Conservation (phyloP, 306 rosid genomes). For the Glycyrrhiza uralensis region DNA sequence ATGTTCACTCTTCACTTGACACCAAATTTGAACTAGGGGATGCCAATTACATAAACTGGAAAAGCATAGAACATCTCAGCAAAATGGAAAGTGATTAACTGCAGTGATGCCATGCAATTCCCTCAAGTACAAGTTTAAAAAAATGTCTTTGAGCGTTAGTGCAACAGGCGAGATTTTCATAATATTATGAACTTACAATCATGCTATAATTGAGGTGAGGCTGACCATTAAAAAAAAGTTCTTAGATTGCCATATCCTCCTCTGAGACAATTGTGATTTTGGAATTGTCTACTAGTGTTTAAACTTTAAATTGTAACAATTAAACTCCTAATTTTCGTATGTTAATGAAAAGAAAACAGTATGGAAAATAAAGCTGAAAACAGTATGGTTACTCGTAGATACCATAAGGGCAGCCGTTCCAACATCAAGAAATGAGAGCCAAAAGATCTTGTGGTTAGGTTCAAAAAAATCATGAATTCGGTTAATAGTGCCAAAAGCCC, state of each 20-base stretch:
- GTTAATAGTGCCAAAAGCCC: conserved; percentile 92
- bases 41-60: conserved; percentile 21
- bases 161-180: conserved; percentile 4
- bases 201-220: background rate
- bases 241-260: background rate
- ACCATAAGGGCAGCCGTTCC: conserved; percentile 95
- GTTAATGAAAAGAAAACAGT: background rate
- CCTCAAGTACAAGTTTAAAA: background rate
- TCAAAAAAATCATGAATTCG: conserved; percentile 90
- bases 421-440: conserved; percentile 94
- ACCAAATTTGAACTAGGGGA: conserved; percentile 21
- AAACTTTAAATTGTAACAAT: conserved; percentile 8
- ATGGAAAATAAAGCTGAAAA: conserved; percentile 18
- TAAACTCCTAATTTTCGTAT: background rate
- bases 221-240: background rate
- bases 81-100: conserved; percentile 17
- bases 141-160: background rate
- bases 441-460: conserved; percentile 81
- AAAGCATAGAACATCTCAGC: conserved; percentile 11
- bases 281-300: background rate
- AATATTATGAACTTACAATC: conserved; percentile 1
- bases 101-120: background rate
- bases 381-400: conserved; percentile 27
- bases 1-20: conserved; percentile 13
- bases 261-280: background rate